Evolutionary conservation across 2,329 filamentous ascomycete genomes (phyloP).

Genomic region (Alternaria ventricosa): DNA sequence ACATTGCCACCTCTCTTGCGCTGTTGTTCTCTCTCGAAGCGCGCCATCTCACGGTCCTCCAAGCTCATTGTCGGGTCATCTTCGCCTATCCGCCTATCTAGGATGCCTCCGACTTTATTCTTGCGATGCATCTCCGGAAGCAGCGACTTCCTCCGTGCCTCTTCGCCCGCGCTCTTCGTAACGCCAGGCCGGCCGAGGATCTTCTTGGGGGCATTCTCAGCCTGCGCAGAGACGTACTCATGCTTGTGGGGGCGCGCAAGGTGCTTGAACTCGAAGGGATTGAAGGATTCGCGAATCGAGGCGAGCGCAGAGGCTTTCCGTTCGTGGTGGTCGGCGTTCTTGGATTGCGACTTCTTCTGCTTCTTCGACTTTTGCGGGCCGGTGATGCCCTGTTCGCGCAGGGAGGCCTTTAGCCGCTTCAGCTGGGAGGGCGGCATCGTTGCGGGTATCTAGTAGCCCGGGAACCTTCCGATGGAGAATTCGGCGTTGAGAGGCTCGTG

Average conservation of each 20-base stretch:
- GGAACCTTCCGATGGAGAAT: not conserved
- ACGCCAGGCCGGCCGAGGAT: constrained; percentile 79
- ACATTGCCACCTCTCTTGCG: constrained; percentile 77
- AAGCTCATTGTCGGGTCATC: constrained; percentile 92
- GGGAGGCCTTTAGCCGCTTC: constrained; percentile 90
- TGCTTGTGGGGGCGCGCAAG: constrained; percentile 81
- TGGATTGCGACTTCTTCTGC: constrained; percentile 76
- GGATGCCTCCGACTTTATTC: constrained; percentile 89
- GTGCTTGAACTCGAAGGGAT: constrained; percentile 93
- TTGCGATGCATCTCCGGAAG: constrained; percentile 88
- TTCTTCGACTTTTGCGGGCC: constrained; percentile 96
- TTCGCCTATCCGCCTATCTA: constrained; percentile 95
- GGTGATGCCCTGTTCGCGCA: constrained; percentile 86
- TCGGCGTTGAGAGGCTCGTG: not conserved
- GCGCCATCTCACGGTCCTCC: constrained; percentile 88
- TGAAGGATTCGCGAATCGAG: constrained; percentile 93
- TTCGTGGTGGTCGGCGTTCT: constrained; percentile 74
- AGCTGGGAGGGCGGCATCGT: constrained; percentile 93
- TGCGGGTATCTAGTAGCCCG: not conserved
- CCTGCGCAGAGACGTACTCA: constrained; percentile 73
- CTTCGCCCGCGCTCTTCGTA: constrained; percentile 84
- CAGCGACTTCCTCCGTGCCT: constrained; percentile 82
- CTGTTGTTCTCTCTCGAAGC: constrained; percentile 89
- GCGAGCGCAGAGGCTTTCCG: constrained; percentile 79
- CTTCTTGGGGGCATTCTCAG: constrained; percentile 58